phyloP scores from a whole-genome alignment of 306 rosid species.

The Fagus sylvatica region DNA sequence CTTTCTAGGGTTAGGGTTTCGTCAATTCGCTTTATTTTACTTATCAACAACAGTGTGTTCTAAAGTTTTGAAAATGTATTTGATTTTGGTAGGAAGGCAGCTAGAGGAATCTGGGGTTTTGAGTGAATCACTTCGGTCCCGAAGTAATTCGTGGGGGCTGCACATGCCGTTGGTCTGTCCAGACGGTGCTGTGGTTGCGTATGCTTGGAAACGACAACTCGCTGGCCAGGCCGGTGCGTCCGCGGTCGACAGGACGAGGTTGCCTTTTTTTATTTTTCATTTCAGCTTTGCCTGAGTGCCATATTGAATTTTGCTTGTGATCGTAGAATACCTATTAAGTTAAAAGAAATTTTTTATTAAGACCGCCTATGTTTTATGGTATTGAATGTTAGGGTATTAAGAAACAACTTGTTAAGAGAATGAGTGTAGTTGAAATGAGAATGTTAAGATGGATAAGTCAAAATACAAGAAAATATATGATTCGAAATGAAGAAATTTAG shows the following conservation, averaged over 20 bases:
- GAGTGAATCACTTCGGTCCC: slow-evolving; percentile 67
- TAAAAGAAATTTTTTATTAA: too few species aligned
- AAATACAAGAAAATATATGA: too few species aligned
- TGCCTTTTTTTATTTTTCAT: slow-evolving; percentile 19
- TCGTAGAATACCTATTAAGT: too few species aligned
- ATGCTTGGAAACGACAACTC: slow-evolving; percentile 93
- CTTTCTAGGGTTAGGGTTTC: slow-evolving; percentile 14
- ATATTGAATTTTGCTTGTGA: neutral
- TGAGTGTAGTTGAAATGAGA: too few species aligned
- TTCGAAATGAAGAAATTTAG: too few species aligned
- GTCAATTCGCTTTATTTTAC: too few species aligned
- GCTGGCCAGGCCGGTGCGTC: slow-evolving; percentile 98
- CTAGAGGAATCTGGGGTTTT: slow-evolving; percentile 85
- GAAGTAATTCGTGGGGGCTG: slow-evolving; percentile 89
- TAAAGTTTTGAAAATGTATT: neutral
- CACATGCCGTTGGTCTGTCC: slow-evolving; percentile 98
- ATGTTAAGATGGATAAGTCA: too few species aligned
- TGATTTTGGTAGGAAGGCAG: slow-evolving; percentile 64
- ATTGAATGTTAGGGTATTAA: too few species aligned
- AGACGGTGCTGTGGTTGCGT: slow-evolving; percentile 90
- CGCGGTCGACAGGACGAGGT: slow-evolving; percentile 89
- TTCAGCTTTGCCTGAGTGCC: neutral
- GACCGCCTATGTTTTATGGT: neutral
- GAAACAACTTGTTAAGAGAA: too few species aligned
- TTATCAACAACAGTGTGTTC: neutral